Evolutionary conservation across 495 filamentous ascomycete genomes (phyloP), one percentile per base, ranked within the genome.

Genomic region (Pyrenopolyporus hunteri): DNA sequence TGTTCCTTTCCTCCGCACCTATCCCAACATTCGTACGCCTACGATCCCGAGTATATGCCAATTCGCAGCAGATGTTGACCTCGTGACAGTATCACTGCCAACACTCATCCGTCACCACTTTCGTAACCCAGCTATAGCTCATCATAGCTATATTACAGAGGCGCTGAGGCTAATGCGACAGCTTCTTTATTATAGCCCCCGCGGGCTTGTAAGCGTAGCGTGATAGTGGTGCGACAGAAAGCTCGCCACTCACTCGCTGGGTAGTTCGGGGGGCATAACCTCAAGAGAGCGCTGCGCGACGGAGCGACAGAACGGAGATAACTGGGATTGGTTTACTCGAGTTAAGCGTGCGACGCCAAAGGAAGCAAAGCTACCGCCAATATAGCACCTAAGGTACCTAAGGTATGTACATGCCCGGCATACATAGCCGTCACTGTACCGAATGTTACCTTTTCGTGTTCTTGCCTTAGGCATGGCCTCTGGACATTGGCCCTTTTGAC

Each of bases 141-240:
- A 31, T 16, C 28, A 10, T 45, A 45, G 22, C 10, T 29, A 9
- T 29, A 29, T n/a, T 16, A 10, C 22, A 29, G 31, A 52, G 26
- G 17, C 22, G 32, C 16, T 52, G 33, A 60, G 53, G 56, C 56
- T 59, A 55, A 64, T 25, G 19, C 23, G 25, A 56, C 40, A 31
- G 32, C 42, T 59, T 54, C 55, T 64, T 17, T 43, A 33, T 13
- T 53, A 22, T 58, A 53, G 19, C 42, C 26, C 40, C 20, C 3
- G 33, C 7, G 17, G 45, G 55, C 39, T 60, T 51, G 36, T 39
- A 32, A 57, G 39, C 32, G 56, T 65, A 57, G 51, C 51, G 29
- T 60, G 62, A 65, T 65, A 46, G 61, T 65, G 62, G 62, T 65
- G 56, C 62, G 62, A 65, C 40, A n/a, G 17, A 42, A 42, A 45